Conservation (phyloP, 768 basidiomycete species). For the Galerina marginata region DNA sequence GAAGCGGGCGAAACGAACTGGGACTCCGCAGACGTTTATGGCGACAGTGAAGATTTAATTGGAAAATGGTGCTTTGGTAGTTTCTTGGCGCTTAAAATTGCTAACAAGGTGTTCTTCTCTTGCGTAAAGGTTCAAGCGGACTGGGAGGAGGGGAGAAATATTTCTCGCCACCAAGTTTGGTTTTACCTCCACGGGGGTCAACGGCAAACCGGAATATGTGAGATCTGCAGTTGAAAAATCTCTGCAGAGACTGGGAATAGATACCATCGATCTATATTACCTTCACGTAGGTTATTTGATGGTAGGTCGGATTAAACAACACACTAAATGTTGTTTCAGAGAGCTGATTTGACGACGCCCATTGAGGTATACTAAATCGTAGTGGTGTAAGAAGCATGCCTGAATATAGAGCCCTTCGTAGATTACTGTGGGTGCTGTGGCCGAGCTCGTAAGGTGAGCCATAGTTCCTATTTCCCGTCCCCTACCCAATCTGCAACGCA, state of each 20-base stretch:
- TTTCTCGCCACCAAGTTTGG: constrained; percentile 66
- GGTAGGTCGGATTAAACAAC: not conserved
- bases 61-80: constrained; percentile 30
- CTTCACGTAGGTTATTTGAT: constrained; percentile 38
- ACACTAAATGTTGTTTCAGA: constrained; percentile 13
- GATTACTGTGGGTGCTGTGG: constrained; percentile 52
- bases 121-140: constrained; percentile 50
- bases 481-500: not conserved
- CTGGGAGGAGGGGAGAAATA: constrained; percentile 55
- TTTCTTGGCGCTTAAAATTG: too few species aligned
- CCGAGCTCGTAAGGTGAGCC: constrained; percentile 54
- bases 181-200: constrained; percentile 18
- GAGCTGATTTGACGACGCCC: constrained; percentile 46
- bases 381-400: not conserved
- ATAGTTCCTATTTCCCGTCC: not conserved
- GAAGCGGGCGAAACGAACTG: constrained; percentile 49
- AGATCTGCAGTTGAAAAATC: constrained; percentile 42
- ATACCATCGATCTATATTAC: constrained; percentile 52
- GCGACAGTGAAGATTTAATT: constrained; percentile 47
- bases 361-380: constrained; percentile 43
- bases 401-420: constrained; percentile 7
- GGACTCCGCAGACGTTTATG: constrained; percentile 56
- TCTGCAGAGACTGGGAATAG: constrained; percentile 46
- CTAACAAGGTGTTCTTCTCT: not conserved
- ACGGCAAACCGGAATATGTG: constrained; percentile 45